These are phyloP conservation scores for Pseudonitzschia pungens DNA, from an alignment of 108 stramenopile species.

Conservation along the genomic window DNA sequence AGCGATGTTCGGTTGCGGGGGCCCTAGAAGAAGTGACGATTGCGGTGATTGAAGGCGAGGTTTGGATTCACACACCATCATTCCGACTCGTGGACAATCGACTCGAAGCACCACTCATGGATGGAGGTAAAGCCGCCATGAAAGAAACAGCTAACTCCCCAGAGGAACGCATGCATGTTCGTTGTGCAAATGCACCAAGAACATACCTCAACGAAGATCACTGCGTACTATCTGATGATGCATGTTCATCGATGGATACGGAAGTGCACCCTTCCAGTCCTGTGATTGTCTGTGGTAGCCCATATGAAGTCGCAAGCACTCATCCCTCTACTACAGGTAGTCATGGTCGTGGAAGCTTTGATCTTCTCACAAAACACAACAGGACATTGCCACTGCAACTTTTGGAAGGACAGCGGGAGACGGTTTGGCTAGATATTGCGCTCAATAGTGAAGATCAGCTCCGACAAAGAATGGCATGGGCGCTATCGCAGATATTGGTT, in stretches of 20 bases:
- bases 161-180: slow-evolving; percentile 14
- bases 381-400: not conserved
- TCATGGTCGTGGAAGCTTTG: not conserved
- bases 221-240: slow-evolving; percentile 39
- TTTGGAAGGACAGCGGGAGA: slow-evolving; percentile 6
- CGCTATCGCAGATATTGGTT: slow-evolving; percentile 59
- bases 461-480: slow-evolving; percentile 81
- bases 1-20: not conserved
- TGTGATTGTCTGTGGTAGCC: slow-evolving; percentile 51
- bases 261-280: slow-evolving; percentile 6
- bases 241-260: slow-evolving; percentile 37
- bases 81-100: slow-evolving; percentile 45
- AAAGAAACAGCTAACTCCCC: slow-evolving; percentile 12
- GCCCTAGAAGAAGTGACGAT: slow-evolving; percentile 4
- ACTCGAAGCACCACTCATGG: slow-evolving; percentile 40
- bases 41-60: not conserved
- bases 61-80: slow-evolving; percentile 11
- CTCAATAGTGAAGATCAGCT: slow-evolving; percentile 50
- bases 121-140: slow-evolving; percentile 48
- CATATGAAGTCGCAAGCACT: slow-evolving; percentile 60
- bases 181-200: slow-evolving; percentile 46
- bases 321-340: slow-evolving; percentile 10
- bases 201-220: slow-evolving; percentile 61
- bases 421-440: slow-evolving; percentile 52
- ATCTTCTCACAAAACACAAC: not conserved